Conservation (phyloP, 2,329 filamentous ascomycete genomes). For the Pseudophaeomoniella oleicola region DNA sequence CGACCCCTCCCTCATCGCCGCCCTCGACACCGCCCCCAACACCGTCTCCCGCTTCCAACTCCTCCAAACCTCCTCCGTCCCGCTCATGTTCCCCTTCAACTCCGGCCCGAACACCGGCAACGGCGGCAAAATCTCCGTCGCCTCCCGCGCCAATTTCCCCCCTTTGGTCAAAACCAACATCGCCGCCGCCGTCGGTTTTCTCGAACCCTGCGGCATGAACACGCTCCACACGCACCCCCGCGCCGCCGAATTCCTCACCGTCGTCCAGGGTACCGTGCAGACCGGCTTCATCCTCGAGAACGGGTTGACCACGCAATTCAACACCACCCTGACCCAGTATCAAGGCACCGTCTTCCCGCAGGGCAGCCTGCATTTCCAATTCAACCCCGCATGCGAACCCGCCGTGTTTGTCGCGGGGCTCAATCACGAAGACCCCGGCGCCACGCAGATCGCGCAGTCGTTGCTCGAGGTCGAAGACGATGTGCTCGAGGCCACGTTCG, state of each 20-base stretch:
- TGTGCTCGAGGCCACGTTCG: slow-evolving; percentile 26
- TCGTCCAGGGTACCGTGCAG: slow-evolving; percentile 25
- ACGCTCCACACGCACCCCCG: slow-evolving; percentile 34
- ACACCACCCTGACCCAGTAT: slow-evolving; percentile 23
- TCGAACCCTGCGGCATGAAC: slow-evolving; percentile 29
- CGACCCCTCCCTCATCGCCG: neutral
- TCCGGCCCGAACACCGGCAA: slow-evolving; percentile 11
- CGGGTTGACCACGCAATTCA: slow-evolving; percentile 24
- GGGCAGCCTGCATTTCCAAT: slow-evolving; percentile 33
- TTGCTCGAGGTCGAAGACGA: slow-evolving; percentile 33
- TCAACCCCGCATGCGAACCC: slow-evolving; percentile 30
- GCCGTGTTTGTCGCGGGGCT: slow-evolving; percentile 29
- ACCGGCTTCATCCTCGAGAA: slow-evolving; percentile 34
- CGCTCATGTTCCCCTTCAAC: slow-evolving; percentile 14
- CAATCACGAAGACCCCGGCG: slow-evolving; percentile 25
- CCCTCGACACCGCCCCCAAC: neutral
- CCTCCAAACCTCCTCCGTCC: slow-evolving; percentile 2
- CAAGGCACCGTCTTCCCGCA: slow-evolving; percentile 33
- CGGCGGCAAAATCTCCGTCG: slow-evolving; percentile 15
- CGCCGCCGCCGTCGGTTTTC: slow-evolving; percentile 11
- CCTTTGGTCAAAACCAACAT: slow-evolving; percentile 11
- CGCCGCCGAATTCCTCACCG: slow-evolving; percentile 32
- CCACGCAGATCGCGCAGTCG: slow-evolving; percentile 30
- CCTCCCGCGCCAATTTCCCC: slow-evolving; percentile 12
- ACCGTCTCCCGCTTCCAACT: neutral